phyloP scores from a whole-genome alignment of 495 filamentous ascomycete genomes.

The Chaetomium cochliodes region DNA sequence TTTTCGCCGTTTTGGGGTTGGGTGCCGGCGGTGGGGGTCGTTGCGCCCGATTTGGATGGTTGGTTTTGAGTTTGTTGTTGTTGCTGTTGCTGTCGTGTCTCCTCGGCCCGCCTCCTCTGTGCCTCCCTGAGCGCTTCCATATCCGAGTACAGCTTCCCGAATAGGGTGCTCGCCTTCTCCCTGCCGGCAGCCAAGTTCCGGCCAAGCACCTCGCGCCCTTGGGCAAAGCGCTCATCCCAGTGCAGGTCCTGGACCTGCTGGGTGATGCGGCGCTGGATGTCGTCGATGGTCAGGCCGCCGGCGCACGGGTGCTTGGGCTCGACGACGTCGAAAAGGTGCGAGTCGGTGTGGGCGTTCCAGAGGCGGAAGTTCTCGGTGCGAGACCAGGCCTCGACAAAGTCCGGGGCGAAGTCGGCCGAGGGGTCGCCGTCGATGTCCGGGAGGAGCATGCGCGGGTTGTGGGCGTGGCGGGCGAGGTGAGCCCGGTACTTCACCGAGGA shows the following conservation, averaged over 20 bases:
- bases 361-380: slow-evolving; percentile 85
- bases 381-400: slow-evolving; percentile 78
- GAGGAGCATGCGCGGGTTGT: slow-evolving; percentile 58
- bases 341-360: slow-evolving; percentile 70
- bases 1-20: not conserved
- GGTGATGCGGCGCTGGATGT: slow-evolving; percentile 84
- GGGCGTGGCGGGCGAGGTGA: slow-evolving; percentile 62
- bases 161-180: slow-evolving; percentile 77
- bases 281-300: slow-evolving; percentile 91
- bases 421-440: slow-evolving; percentile 81
- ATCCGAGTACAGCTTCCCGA: slow-evolving; percentile 84
- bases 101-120: slow-evolving; percentile 68
- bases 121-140: slow-evolving; percentile 83
- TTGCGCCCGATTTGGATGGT: slow-evolving; percentile 18
- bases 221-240: slow-evolving; percentile 77
- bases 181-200: slow-evolving; percentile 77
- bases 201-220: slow-evolving; percentile 72
- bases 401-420: slow-evolving; percentile 70
- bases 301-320: slow-evolving; percentile 91
- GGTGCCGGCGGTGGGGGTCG: no score
- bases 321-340: slow-evolving; percentile 88
- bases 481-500: slow-evolving; percentile 86
- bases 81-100: slow-evolving; percentile 45
- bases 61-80: slow-evolving; percentile 7
- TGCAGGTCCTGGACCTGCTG: slow-evolving; percentile 88